A percentile compares a stretch with the other conserved stretches of the same genome.
phyloP scores from a whole-genome alignment of 192 early-diverging fungal genomes.

The Coemansia sp. region DNA sequence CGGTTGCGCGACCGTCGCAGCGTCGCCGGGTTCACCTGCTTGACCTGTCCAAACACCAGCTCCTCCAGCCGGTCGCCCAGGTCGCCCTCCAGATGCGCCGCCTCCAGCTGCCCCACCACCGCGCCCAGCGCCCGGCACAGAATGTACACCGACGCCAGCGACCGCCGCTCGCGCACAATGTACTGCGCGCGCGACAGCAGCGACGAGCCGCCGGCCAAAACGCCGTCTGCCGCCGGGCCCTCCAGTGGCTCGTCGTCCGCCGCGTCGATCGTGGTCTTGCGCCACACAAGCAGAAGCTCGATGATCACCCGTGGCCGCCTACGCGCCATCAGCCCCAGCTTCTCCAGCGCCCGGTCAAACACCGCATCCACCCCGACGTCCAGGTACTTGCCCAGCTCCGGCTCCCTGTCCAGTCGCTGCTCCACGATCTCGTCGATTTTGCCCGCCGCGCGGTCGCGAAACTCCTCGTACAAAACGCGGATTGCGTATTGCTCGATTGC shows the following conservation, averaged over 20 bases:
- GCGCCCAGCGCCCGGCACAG: conserved; percentile 85
- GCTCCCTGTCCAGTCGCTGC: conserved; percentile 61
- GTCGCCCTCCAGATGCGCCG: conserved; percentile 74
- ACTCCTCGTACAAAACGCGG: conserved; percentile 51
- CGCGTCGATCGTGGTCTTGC: conserved; percentile 64
- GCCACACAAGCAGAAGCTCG: conserved; percentile 76
- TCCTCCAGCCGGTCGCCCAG: conserved; percentile 89
- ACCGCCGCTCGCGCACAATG: conserved; percentile 45
- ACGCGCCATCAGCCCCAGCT: conserved; percentile 77
- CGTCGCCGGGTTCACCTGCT: conserved; percentile 77
- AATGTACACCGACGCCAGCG: conserved; percentile 80
- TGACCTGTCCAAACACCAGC: conserved; percentile 88
- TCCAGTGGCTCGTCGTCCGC: conserved; percentile 38
- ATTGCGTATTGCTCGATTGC: conserved; percentile 48
- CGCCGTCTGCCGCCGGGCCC: background rate
- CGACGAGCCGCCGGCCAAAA: conserved; percentile 1
- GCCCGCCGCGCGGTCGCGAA: conserved; percentile 35
- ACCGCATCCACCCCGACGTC: conserved; percentile 68
- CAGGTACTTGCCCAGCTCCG: conserved; percentile 61
- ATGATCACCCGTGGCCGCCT: conserved; percentile 86
- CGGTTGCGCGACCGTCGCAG: conserved; percentile 75
- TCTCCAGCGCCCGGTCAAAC: conserved; percentile 81
- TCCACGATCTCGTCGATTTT: conserved; percentile 47
- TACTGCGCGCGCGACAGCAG: conserved; percentile 45
- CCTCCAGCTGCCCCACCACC: conserved; percentile 75